phyloP scores from a whole-genome alignment of 192 early-diverging fungal genomes.

The Endogone sp. region DNA sequence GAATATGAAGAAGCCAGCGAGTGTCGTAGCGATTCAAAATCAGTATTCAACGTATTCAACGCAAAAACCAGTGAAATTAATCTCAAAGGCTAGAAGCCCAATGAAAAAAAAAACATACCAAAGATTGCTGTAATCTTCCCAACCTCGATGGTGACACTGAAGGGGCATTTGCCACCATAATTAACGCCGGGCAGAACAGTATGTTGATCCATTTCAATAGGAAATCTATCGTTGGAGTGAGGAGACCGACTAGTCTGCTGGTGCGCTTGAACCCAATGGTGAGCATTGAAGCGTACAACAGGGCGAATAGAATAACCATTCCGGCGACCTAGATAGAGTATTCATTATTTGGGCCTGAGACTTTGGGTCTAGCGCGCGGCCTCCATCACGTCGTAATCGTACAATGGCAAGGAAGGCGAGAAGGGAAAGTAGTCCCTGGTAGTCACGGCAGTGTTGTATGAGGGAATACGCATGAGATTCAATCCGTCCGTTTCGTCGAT shows the following conservation, averaged over 20 bases:
- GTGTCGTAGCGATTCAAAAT: neutral
- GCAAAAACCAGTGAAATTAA: too few relatives aligned
- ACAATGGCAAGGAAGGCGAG: too few relatives aligned
- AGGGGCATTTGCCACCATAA: neutral
- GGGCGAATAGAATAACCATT: constrained; percentile 10
- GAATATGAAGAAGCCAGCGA: constrained; percentile 1
- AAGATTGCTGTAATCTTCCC: constrained; percentile 11
- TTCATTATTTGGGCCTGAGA: too few relatives aligned
- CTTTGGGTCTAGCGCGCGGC: too few relatives aligned
- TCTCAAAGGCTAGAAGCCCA: neutral
- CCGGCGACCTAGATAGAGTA: constrained; percentile 1
- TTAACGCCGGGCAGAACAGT: constrained; percentile 5
- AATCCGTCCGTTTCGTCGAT: too few relatives aligned
- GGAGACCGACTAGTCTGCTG: neutral
- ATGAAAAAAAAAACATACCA: neutral
- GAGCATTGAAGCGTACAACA: neutral
- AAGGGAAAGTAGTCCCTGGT: too few relatives aligned
- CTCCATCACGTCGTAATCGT: too few relatives aligned
- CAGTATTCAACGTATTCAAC: neutral
- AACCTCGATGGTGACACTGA: constrained; percentile 9
- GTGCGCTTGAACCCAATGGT: neutral
- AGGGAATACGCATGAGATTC: too few relatives aligned
- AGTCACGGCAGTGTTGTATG: too few relatives aligned
- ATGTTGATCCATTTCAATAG: constrained; percentile 11
- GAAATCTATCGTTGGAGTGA: constrained; percentile 8